phyloP scores from a whole-genome alignment of 371 early-diverging fungal genomes.

The Mucor saturninus region DNA sequence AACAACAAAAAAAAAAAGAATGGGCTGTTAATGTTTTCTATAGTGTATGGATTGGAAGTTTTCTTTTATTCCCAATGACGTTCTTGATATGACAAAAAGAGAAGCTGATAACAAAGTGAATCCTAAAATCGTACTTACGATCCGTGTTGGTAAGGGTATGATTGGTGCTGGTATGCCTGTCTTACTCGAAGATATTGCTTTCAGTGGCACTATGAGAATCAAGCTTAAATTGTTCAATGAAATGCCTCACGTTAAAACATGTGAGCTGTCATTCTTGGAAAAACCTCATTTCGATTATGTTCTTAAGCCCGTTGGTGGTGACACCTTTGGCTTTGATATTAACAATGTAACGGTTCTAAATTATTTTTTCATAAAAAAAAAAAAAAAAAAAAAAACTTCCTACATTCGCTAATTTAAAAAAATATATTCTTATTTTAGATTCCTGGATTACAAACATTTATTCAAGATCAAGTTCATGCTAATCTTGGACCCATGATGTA shows the following conservation, averaged over 20 bases:
- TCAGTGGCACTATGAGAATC: constrained; percentile 78
- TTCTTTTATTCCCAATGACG: constrained; percentile 81
- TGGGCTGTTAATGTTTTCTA: background rate
- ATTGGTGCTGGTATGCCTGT: constrained; percentile 90
- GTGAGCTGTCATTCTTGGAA: constrained; percentile 85
- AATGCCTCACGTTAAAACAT: constrained; percentile 86
- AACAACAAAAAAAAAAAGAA: background rate
- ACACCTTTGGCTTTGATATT: constrained; percentile 82
- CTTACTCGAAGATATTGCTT: constrained; percentile 88
- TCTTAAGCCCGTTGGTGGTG: constrained; percentile 88
- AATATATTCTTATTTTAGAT: constrained; percentile 43
- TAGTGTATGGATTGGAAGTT: constrained; percentile 89
- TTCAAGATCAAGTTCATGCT: constrained; percentile 74
- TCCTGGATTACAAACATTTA: constrained; percentile 77
- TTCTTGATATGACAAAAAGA: constrained; percentile 64
- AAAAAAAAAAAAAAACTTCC: background rate
- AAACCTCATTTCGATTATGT: constrained; percentile 89
- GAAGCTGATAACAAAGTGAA: constrained; percentile 71
- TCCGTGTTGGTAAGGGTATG: constrained; percentile 87
- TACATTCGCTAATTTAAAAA: background rate
- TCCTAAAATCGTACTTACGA: constrained; percentile 90
- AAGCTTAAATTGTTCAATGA: constrained; percentile 78
- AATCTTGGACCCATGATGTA: constrained; percentile 81
- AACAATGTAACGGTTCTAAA: constrained; percentile 52
- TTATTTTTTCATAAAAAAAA: background rate